A percentile compares a stretch with the other conserved stretches of the same genome.
Evolutionary conservation across 768 basidiomycete species (phyloP).

Genomic region (Roridomyces roridus): DNA sequence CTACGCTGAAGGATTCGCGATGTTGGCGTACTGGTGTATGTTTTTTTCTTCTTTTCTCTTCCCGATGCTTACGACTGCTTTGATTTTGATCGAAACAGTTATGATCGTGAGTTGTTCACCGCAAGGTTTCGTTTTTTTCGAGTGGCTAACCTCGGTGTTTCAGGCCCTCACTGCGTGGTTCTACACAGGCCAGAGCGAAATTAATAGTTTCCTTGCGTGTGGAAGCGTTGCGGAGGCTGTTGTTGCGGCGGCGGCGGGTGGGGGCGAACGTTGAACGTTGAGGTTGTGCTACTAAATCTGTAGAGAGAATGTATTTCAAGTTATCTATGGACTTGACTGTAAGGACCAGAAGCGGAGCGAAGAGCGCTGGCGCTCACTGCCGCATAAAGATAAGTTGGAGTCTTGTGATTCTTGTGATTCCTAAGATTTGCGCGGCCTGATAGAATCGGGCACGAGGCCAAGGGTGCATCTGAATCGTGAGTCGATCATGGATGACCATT

Average conservation of each 20-base stretch:
- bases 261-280: conserved; percentile 30
- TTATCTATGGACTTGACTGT: too few species aligned
- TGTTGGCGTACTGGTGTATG: conserved; percentile 65
- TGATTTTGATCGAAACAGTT: neutral
- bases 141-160: neutral
- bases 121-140: neutral
- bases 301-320: too few species aligned
- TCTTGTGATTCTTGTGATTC: too few species aligned
- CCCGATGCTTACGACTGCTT: neutral
- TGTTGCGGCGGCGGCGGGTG: conserved; percentile 8
- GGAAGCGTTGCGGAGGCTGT: conserved; percentile 45
- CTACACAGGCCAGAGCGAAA: conserved; percentile 62
- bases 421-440: too few species aligned
- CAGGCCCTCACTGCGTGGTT: conserved; percentile 72
- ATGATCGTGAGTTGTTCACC: conserved; percentile 16
- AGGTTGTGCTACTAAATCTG: too few species aligned
- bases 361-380: too few species aligned
- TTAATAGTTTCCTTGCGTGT: conserved; percentile 49
- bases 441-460: too few species aligned
- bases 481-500: too few species aligned
- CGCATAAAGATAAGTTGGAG: too few species aligned
- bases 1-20: conserved; percentile 72
- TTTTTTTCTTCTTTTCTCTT: conserved; percentile 40
- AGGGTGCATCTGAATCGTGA: too few species aligned
- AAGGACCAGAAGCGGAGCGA: too few species aligned